Base-by-base conservation (phyloP, 345 rosid genomes). In the Iberis pinnata region DNA sequence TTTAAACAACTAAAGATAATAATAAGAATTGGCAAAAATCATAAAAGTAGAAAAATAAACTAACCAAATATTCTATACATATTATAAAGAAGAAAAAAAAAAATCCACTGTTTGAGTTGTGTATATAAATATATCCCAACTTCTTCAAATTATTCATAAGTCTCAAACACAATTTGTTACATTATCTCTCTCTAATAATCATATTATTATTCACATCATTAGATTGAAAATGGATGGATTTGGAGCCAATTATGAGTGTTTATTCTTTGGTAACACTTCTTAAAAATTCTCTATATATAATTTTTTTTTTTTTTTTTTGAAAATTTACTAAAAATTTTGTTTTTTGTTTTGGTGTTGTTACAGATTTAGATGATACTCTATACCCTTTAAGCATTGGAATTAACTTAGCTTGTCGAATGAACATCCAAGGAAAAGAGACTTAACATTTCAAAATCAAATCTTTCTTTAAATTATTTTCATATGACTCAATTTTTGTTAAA, bases 331-430 rank as follows among this genome's bases (percentile, higher is more conserved):
- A 56, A 49, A 46, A 26, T 32, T 25, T 22, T 29, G 10, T 18
- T 5, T 42, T n/a, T n/a, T n/a, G n/a, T n/a, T n/a, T n/a, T n/a
- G n/a, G n/a, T n/a, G n/a, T n/a, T n/a, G n/a, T n/a, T 50, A 18
- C 74, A 89, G 98, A 90, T 70, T 36, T 87, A 89, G 98, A 90
- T 61, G 96, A 87, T 67, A 87, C 92, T 40, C 42, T 90, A 7
- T 90, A 90, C 54, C 93, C 98, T 38, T 18, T 76, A 64, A 84
- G 89, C 70, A 44, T 73, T 0, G 95, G 92, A 36, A 50, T 87
- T 72, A 90, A 84, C 77, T 51, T 84, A 71, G 89, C 88, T 53
- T 87, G 98, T 63, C 92, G 95, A 60, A 76, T 58, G 16, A 87
- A 90, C 67, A 84, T 84, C 12, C 69, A 79, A 84, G 95, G 98